phyloP scores from a whole-genome alignment of 169 alveolate species.

The Plasmodium berghei region DNA sequence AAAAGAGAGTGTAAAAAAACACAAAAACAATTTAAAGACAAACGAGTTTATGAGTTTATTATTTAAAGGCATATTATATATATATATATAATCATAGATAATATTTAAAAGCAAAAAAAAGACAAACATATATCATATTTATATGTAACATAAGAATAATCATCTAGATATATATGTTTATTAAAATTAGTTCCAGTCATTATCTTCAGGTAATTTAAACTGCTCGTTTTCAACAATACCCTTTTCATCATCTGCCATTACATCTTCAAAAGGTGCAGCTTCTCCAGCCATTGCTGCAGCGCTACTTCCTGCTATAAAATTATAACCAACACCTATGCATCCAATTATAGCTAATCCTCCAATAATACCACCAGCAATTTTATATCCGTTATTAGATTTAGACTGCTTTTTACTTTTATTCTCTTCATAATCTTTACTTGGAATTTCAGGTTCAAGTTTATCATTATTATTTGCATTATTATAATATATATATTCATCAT shows the following conservation, averaged over 20 bases:
- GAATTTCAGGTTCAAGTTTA: background rate
- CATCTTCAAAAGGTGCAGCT: conserved; percentile 64
- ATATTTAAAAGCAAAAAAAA: too few species aligned
- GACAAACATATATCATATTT: too few species aligned
- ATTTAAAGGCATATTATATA: too few species aligned
- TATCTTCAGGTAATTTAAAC: conserved; percentile 72
- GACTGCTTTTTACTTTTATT: conserved; percentile 2
- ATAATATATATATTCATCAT: background rate
- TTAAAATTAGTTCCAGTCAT: conserved; percentile 58
- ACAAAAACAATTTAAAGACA: too few species aligned
- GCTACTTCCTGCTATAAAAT: conserved; percentile 17
- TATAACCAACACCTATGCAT: conserved; percentile 52
- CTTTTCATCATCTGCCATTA: conserved; percentile 43
- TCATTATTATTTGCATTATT: background rate
- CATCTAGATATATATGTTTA: too few species aligned
- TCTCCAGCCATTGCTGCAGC: conserved; percentile 33
- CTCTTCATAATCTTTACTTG: background rate
- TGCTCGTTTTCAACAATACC: conserved; percentile 45
- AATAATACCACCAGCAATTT: conserved; percentile 75
- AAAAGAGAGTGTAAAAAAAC: too few species aligned
- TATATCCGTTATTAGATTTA: conserved; percentile 30
- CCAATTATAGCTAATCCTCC: conserved; percentile 66
- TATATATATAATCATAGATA: too few species aligned
- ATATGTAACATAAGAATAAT: too few species aligned
- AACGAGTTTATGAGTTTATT: too few species aligned